phyloP scores from a whole-genome alignment of 768 basidiomycete species.

The Termitomyces sp. region DNA sequence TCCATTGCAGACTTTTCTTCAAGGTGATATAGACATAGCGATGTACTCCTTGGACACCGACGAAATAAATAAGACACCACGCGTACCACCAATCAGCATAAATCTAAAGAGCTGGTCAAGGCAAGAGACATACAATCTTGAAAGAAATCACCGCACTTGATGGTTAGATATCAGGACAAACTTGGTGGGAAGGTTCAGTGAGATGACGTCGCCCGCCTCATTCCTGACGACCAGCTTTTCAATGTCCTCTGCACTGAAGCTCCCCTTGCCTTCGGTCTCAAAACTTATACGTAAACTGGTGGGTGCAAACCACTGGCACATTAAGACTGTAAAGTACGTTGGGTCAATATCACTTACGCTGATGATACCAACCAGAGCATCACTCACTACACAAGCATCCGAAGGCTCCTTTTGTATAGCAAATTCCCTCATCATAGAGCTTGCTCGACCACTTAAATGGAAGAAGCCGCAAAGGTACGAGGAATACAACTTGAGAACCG shows the following conservation, averaged over 20 bases:
- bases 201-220: conserved; percentile 46
- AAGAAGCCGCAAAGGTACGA: conserved; percentile 61
- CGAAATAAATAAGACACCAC: conserved; percentile 78
- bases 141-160: conserved; percentile 48
- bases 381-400: conserved; percentile 66
- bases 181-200: conserved; percentile 70
- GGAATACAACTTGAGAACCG: conserved; percentile 63
- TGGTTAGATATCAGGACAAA: conserved; percentile 90
- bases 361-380: background rate
- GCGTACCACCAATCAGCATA: conserved; percentile 88
- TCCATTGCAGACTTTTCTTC: conserved; percentile 81
- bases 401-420: conserved; percentile 81
- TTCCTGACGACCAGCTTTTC: conserved; percentile 53
- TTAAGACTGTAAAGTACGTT: conserved; percentile 46
- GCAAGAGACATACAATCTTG: background rate
- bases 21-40: conserved; percentile 83
- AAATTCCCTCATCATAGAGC: conserved; percentile 65
- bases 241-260: conserved; percentile 56
- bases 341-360: background rate
- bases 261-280: conserved; percentile 62
- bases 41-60: conserved; percentile 53
- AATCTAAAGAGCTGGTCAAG: conserved; percentile 34
- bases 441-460: conserved; percentile 51
- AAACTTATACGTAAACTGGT: conserved; percentile 69
- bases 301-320: conserved; percentile 81